Conservation (phyloP, 345 rosid genomes). For the Aquilaria malaccensis region DNA sequence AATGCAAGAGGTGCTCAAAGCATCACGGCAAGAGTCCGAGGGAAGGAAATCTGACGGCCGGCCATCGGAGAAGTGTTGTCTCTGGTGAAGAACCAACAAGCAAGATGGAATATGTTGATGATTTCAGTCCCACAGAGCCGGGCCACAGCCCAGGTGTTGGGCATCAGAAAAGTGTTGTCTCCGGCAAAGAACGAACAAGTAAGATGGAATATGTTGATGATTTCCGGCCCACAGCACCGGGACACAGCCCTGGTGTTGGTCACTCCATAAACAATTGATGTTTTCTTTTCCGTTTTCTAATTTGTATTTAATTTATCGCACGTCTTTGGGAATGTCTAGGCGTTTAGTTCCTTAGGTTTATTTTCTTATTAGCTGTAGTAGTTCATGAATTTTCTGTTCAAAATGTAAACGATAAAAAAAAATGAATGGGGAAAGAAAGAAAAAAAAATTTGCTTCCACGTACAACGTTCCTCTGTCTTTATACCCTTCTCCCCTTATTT, state of each 20-base stretch:
- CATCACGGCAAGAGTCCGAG: neutral
- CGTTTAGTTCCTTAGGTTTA: no score
- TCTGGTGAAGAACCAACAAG: slow-evolving; percentile 7
- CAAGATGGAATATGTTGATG: slow-evolving; percentile 17
- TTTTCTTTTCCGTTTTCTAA: neutral
- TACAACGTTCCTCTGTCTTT: no score
- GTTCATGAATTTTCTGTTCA: no score
- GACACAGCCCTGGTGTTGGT: slow-evolving; percentile 44
- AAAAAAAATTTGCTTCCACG: no score
- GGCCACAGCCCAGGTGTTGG: slow-evolving; percentile 47
- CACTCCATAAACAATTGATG: slow-evolving; percentile 29
- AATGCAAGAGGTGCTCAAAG: slow-evolving; percentile 7
- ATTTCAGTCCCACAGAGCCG: slow-evolving; percentile 31
- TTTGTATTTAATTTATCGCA: no score
- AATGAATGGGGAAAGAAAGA: no score
- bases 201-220: slow-evolving; percentile 19
- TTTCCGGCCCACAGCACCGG: slow-evolving; percentile 33
- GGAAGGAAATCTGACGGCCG: neutral
- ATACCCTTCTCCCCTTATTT: no score
- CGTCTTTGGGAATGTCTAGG: no score
- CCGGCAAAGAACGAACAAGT: slow-evolving; percentile 5
- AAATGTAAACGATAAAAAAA: no score
- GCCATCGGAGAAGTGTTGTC: neutral
- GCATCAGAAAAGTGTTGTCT: slow-evolving; percentile 6
- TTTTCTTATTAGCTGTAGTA: no score